Base-by-base conservation (phyloP, 225 moss, liverwort and hornwort species). In the Anthoceros angustus region DNA sequence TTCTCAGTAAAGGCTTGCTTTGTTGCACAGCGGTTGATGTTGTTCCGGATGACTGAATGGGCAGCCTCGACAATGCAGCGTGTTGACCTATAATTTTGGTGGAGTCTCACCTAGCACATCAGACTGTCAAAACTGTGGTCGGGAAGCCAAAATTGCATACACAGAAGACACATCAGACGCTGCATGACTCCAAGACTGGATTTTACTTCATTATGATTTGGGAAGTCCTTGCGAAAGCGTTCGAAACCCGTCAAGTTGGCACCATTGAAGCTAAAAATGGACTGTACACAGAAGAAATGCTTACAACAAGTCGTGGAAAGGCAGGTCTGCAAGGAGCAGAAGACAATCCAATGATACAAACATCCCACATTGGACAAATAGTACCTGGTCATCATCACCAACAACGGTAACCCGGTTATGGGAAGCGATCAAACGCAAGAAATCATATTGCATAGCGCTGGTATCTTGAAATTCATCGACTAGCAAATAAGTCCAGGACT, bases 381-480 rank as follows among this genome's bases (percentile, higher is more conserved):
- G 20, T 71, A 90, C 94, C 94, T 95, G 94, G 62, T 95, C 90
- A 73, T 95, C 94, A 73, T 95, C 94, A 63, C 94, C 94, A 76
- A 95, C 94, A 67, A 95, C 72, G 15, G 94, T 95, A 67, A 95
- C 77, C 68, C 94, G 84, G 71, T 82, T 86, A 69, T 95, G 94
- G 66, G 94, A 95, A 74, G 81, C 90, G 73, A 95, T 75, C 69
- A 90, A 74, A 61, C 68, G 83, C 75, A 95, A 78, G 68, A 95
- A 88, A 63, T 64, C 61, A 75, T 95, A 88, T 64, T 95, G 94
- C 90, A 86, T 90, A 0, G 79, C 70, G 75, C 94, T 95, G 39
- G 94, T 95, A 81, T 95, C 94, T 76, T 95, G 94, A 78, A 95
- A 95, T 85, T 95, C 90, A 70, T 90, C 94, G 71, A 95, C 94